These are phyloP conservation scores for Castanea sativa DNA, from an alignment of 306 rosid species.

Conservation along the genomic window DNA sequence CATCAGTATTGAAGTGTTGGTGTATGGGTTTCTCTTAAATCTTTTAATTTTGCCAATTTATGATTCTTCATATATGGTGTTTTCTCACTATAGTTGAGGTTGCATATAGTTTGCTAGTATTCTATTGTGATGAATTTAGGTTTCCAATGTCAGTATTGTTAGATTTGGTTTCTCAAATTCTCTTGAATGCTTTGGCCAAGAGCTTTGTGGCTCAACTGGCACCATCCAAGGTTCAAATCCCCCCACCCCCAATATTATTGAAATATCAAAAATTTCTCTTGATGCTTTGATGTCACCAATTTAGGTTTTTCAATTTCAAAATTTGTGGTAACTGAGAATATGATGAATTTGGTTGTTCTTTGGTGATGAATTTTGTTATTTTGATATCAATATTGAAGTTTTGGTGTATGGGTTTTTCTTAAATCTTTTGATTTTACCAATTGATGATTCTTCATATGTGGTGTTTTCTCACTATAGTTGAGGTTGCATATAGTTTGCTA, in stretches of 20 bases:
- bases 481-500: not conserved
- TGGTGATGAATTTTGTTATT: not conserved
- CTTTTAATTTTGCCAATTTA: not conserved
- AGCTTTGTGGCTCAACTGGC: no score
- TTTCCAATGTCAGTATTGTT: not conserved
- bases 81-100: not conserved
- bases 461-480: not conserved
- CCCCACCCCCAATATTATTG: no score
- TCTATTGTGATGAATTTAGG: not conserved
- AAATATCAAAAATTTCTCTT: no score
- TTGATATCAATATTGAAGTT: not conserved
- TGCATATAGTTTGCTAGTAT: not conserved
- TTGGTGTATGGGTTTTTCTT: constrained; percentile 1
- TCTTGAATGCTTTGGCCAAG: not conserved
- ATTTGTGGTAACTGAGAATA: not conserved
- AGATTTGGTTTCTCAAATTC: not conserved
- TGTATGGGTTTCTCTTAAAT: not conserved
- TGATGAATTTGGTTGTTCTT: no score
- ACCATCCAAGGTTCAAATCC: no score
- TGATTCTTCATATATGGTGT: not conserved
- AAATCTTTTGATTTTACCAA: not conserved
- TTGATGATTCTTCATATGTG: not conserved
- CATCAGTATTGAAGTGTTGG: not conserved
- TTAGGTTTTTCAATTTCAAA: not conserved
- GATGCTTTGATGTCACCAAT: not conserved